These are phyloP conservation scores for Phytophthora pinifolia DNA, from an alignment of 352 stramenopile species.

Conservation along the genomic window DNA sequence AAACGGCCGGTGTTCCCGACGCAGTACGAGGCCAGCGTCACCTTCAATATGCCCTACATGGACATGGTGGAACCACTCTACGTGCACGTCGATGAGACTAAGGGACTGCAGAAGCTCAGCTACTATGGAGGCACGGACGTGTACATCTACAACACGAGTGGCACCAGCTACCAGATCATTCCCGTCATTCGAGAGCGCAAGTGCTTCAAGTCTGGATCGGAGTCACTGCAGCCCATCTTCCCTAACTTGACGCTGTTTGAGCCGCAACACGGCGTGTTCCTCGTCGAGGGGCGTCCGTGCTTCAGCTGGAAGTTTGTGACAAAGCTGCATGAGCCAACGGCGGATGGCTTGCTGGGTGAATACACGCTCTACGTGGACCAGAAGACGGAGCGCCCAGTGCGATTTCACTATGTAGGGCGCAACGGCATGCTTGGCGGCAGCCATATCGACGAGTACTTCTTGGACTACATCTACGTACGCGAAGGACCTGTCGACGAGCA, in stretches of 20 bases:
- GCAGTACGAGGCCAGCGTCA: conserved; percentile 89
- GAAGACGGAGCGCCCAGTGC: conserved; percentile 68
- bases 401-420: conserved; percentile 86
- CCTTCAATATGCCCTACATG: conserved; percentile 89
- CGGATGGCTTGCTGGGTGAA: conserved; percentile 71
- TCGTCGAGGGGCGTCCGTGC: conserved; percentile 71
- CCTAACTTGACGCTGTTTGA: conserved; percentile 85
- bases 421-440: conserved; percentile 84
- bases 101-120: conserved; percentile 81
- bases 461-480: conserved; percentile 89
- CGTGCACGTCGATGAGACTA: conserved; percentile 74
- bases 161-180: conserved; percentile 82
- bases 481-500: conserved; percentile 61
- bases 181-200: conserved; percentile 75
- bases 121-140: conserved; percentile 89
- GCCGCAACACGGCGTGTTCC: conserved; percentile 75
- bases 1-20: conserved; percentile 69
- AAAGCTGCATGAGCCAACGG: conserved; percentile 46
- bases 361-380: conserved; percentile 89
- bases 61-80: conserved; percentile 87
- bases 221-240: conserved; percentile 82
- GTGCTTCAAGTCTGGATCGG: conserved; percentile 60
- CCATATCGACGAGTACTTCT: conserved; percentile 90
- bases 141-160: conserved; percentile 85
- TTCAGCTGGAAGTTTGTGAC: conserved; percentile 86